Conservation (phyloP, 306 rosid species). For the Rosa lucieae region DNA sequence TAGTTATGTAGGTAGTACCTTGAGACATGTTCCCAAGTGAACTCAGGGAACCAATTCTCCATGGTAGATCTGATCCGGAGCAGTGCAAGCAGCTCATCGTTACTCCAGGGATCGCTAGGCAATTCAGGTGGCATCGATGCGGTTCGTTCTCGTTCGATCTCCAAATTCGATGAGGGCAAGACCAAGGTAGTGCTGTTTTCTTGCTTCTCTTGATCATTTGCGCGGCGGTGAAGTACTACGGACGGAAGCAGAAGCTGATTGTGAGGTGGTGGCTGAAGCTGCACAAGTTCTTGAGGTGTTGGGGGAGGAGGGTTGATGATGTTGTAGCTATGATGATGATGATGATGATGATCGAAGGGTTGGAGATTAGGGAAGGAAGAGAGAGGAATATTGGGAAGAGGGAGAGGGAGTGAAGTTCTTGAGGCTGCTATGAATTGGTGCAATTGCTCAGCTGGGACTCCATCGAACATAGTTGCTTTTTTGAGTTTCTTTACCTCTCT, state of each 20-base stretch:
- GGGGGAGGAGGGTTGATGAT: background rate
- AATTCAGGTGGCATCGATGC: background rate
- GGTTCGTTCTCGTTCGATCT: slow-evolving; percentile 32
- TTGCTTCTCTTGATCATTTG: slow-evolving; percentile 23
- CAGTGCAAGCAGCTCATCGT: slow-evolving; percentile 70
- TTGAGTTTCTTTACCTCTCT: slow-evolving; percentile 30
- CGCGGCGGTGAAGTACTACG: slow-evolving; percentile 33
- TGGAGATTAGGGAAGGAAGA: slow-evolving; percentile 34
- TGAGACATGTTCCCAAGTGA: slow-evolving; percentile 89
- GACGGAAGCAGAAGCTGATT: slow-evolving; percentile 36
- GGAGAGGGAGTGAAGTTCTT: slow-evolving; percentile 45
- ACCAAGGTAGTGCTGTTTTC: slow-evolving; percentile 1
- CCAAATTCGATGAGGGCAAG: slow-evolving; percentile 28
- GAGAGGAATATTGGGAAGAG: slow-evolving; percentile 55
- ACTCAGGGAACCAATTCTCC: slow-evolving; percentile 71
- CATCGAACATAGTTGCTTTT: slow-evolving; percentile 75
- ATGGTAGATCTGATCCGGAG: slow-evolving; percentile 78
- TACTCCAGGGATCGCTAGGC: slow-evolving; percentile 53
- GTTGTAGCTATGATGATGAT: background rate
- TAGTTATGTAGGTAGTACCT: slow-evolving; percentile 44
- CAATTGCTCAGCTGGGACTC: slow-evolving; percentile 81
- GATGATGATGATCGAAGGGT: slow-evolving; percentile 22
- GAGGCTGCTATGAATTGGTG: slow-evolving; percentile 86
- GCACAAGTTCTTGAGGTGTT: slow-evolving; percentile 13
- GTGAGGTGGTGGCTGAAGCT: slow-evolving; percentile 25